Base-by-base conservation (phyloP, 2,329 filamentous ascomycete species). In the Aureobasidium sp. region DNA sequence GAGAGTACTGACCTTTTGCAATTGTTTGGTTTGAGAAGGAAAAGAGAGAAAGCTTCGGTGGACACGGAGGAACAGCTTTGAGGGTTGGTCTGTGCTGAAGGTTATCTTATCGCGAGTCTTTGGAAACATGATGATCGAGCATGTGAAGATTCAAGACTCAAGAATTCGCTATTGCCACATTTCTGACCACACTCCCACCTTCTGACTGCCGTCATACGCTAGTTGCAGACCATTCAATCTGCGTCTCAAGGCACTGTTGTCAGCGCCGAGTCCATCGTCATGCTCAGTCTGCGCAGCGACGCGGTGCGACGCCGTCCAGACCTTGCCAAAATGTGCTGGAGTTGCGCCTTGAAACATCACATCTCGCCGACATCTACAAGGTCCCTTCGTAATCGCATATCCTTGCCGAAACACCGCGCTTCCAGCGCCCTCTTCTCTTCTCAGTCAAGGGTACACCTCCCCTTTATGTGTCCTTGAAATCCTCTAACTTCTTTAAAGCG, bases 281-380 rank as follows among this genome's bases (percentile, higher is more conserved):
- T 63, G 61, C 54, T 63, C 30, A 53, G 37, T 25, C 30, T 63
- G 5, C 61, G 54, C 16, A 54, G 48, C 37, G 47, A 59, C 8
- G 16, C 21, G n/a, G 36, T 47, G 32, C 45, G 53, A 16, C 34
- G 49, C 9, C 48, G 42, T 21, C 48, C 49, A 11, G 41, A 58
- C 27, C 32, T 61, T 21, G 49, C 61, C 34, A 57, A 30, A 41
- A 39, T 63, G 49, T 66, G 64, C 41, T 65, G 63, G 64, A 63
- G 61, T 37, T 64, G 63, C 55, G 62, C 55, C 21, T 21, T 59
- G 27, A 63, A 62, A 58, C 55, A 62, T 13, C 44, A 49, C 30
- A 59, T 32, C 6, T 36, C 27, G 47, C 29, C 36, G 2, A 29
- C 13, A 9, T 25, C 47, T 11, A 34, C 58, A 16, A 25, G 13